Conservation (phyloP, 768 basidiomycete genomes). For the Daedaleopsis nitida region DNA sequence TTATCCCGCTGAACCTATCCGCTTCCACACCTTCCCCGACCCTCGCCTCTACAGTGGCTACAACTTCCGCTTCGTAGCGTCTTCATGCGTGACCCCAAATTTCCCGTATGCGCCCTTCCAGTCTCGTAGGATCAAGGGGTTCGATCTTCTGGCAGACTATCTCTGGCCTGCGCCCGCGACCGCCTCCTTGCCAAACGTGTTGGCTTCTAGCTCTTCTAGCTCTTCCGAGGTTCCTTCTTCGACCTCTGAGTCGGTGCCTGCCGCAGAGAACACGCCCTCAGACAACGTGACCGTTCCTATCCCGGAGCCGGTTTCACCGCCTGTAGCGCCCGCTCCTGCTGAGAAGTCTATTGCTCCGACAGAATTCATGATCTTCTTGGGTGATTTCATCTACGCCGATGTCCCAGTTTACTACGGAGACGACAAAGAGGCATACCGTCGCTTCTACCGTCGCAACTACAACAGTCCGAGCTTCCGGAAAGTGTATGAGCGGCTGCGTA, state of each 20-base stretch:
- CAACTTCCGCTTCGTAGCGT: slow-evolving; percentile 69
- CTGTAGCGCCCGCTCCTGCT: neutral
- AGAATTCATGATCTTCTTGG: slow-evolving; percentile 70
- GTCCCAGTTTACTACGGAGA: slow-evolving; percentile 66
- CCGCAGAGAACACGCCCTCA: neutral
- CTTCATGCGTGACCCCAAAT: slow-evolving; percentile 69
- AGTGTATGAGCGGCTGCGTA: slow-evolving; percentile 70
- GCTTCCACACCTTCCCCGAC: slow-evolving; percentile 78
- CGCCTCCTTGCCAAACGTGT: neutral
- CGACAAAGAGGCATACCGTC: slow-evolving; percentile 56
- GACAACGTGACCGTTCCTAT: slow-evolving; percentile 12
- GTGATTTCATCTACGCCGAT: slow-evolving; percentile 79
- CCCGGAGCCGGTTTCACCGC: neutral
- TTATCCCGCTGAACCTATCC: slow-evolving; percentile 52
- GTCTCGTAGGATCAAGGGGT: slow-evolving; percentile 58
- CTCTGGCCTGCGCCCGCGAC: slow-evolving; percentile 36
- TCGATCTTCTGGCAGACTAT: slow-evolving; percentile 62
- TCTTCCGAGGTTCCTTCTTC: neutral
- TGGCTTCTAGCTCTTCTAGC: neutral
- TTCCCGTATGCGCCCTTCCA: slow-evolving; percentile 69
- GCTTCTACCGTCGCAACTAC: slow-evolving; percentile 70
- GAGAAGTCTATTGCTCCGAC: slow-evolving; percentile 31
- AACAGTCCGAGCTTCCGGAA: slow-evolving; percentile 64
- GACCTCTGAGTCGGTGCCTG: neutral
- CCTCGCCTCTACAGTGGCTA: slow-evolving; percentile 52